Evolutionary conservation across 2,329 filamentous ascomycete genomes (phyloP), one percentile per base, ranked within the genome.

Genomic region (Curvularia eragrostidis): DNA sequence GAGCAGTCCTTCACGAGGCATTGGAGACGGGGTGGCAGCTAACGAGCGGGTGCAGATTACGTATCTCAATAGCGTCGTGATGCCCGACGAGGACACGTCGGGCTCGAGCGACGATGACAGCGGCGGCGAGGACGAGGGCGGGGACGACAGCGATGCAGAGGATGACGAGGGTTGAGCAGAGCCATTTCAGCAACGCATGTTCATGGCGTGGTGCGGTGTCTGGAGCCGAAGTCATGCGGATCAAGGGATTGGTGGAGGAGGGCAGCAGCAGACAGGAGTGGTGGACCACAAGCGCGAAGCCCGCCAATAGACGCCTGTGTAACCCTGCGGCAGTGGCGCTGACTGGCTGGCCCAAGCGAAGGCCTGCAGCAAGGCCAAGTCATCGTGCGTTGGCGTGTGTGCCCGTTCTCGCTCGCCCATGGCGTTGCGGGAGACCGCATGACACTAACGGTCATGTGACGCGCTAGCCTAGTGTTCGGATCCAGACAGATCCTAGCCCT

Each of bases 41-140:
- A 72, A 74, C 63, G 44, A 39, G 30, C n/a, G 36, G 51, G 47
- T 60, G 66, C 74, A 83, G 81, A 79, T 83, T 65, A 81, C 78
- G 9, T 81, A 82, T 65, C 71, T 82, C 41, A 83, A 83, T 71
- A 78, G 76, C 52, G 77, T 83, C 26, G 79, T 82, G 39, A 81
- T 82, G 79, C 81, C 81, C 30, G 81, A 83, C 66, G 75, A 77
- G 30, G 69, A 73, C 38, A 60, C 66, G 24, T 73, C 70, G 43
- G 70, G 66, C 39, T 69, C 67, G 52, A 69, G 68, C 50, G 72
- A 71, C 2, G 70, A 68, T 41, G 68, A 68, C 42, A 13, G 30
- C 30, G 30, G 12, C 10, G 63, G 58, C 32, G 59, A 52, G 30
- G 62, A 68, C 32, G 53, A 59, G 51, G 61, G 58, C 30, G 52